Evolutionary conservation across 306 rosid genomes (phyloP).

Genomic region (Sechiopsis laciniata): DNA sequence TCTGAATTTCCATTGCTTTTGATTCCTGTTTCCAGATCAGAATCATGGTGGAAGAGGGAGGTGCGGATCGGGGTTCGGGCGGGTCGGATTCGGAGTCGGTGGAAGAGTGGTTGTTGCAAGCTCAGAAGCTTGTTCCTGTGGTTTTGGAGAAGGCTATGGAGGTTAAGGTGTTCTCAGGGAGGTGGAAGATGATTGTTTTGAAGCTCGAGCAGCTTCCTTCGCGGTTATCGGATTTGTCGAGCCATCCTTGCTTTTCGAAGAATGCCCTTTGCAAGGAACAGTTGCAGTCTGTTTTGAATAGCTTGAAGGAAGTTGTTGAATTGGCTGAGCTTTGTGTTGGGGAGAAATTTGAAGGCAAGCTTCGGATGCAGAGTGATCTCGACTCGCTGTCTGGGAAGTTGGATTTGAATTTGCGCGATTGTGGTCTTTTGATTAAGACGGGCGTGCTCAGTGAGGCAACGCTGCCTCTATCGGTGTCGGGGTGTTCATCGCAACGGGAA

Average conservation of each 20-base stretch:
- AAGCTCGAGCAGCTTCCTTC: slow-evolving; percentile 83
- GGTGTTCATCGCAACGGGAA: slow-evolving; percentile 36
- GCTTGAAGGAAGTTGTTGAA: slow-evolving; percentile 45
- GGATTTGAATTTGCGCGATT: slow-evolving; percentile 85
- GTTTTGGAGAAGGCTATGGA: slow-evolving; percentile 62
- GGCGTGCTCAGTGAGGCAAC: slow-evolving; percentile 91
- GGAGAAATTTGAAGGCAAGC: slow-evolving; percentile 81
- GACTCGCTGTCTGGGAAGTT: slow-evolving; percentile 65
- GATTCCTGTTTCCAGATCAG: slow-evolving; percentile 29
- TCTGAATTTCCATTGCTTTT: slow-evolving; percentile 18
- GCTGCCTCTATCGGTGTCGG: slow-evolving; percentile 34
- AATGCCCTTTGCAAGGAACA: slow-evolving; percentile 90
- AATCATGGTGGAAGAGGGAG: slow-evolving; percentile 67
- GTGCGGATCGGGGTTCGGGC: slow-evolving; percentile 11
- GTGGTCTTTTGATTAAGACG: slow-evolving; percentile 72
- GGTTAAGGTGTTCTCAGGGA: slow-evolving; percentile 65
- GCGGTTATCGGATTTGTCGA: slow-evolving; percentile 67
- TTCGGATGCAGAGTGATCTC: slow-evolving; percentile 88
- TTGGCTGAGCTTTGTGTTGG: slow-evolving; percentile 64
- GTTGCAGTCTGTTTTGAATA: slow-evolving; percentile 65
- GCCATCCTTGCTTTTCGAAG: slow-evolving; percentile 95
- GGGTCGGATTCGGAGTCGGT: slow-evolving; percentile 30
- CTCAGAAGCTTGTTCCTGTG: slow-evolving; percentile 66
- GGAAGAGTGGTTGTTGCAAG: slow-evolving; percentile 59
- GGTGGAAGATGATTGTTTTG: slow-evolving; percentile 80